Conservation (phyloP, 805 yeast species). For the Ogataea nakhonphanomensis region DNA sequence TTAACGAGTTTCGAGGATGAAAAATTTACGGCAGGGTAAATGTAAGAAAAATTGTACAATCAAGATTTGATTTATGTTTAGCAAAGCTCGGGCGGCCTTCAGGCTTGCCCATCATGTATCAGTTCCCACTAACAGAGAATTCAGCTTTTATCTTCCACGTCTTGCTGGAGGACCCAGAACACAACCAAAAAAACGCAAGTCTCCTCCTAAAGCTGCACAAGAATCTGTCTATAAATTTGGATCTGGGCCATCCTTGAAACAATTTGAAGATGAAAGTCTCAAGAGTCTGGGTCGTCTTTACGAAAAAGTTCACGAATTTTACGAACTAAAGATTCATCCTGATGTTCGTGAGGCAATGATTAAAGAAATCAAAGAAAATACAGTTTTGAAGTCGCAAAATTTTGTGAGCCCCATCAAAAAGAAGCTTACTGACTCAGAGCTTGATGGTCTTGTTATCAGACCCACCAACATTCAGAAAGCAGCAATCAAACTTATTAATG, state of each 20-base stretch:
- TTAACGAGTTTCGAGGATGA: slow-evolving; percentile 5
- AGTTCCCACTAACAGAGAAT: no score
- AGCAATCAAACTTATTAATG: slow-evolving; percentile 56
- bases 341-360: slow-evolving; percentile 59
- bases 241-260: slow-evolving; percentile 44
- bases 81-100: neutral
- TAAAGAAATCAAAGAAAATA: slow-evolving; percentile 47
- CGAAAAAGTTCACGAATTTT: slow-evolving; percentile 59
- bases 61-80: neutral
- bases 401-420: slow-evolving; percentile 27
- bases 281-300: slow-evolving; percentile 36
- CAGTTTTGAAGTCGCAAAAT: slow-evolving; percentile 39
- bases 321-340: slow-evolving; percentile 64
- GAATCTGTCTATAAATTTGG: slow-evolving; percentile 39
- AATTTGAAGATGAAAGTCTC: slow-evolving; percentile 35
- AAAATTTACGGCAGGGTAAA: slow-evolving; percentile 13
- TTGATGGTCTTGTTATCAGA: slow-evolving; percentile 38
- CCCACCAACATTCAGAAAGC: slow-evolving; percentile 85
- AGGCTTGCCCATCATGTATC: no score
- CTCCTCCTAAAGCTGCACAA: neutral
- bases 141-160: no score
- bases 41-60: neutral
- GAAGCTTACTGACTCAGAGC: slow-evolving; percentile 31
- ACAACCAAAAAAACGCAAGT: no score
- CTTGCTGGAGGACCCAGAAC: no score